A percentile compares a stretch with the other conserved stretches of the same genome.
phyloP scores from a whole-genome alignment of 1,139 yeast species.

The Geotrichum siamense region DNA sequence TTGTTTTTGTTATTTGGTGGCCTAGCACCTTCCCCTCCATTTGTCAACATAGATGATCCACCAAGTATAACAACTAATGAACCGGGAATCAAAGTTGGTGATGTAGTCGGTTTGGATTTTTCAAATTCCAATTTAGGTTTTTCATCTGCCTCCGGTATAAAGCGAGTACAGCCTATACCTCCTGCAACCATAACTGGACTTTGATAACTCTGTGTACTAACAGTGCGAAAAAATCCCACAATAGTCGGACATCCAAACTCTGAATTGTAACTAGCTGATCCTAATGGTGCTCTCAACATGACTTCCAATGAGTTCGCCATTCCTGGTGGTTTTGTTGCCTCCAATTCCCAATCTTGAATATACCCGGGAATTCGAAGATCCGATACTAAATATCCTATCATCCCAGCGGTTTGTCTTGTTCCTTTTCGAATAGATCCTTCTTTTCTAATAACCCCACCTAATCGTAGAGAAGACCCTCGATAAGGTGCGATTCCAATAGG shows the following conservation, averaged over 20 bases:
- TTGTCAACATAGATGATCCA: not conserved
- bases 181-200: conserved; percentile 99
- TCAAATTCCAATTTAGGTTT: conserved; percentile 90
- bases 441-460: conserved; percentile 99
- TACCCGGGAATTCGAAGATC: conserved; percentile 80
- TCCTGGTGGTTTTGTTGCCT: conserved; percentile 83
- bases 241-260: conserved; percentile 98
- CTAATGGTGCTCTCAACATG: conserved; percentile 95
- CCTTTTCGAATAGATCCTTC: conserved; percentile 99
- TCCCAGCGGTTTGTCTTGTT: conserved; percentile 92
- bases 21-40: too few species aligned
- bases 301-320: conserved; percentile 90
- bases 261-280: conserved; percentile 96
- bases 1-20: not conserved
- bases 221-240: conserved; percentile 91
- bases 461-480: conserved; percentile 99
- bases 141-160: too few species aligned
- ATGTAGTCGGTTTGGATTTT: conserved; percentile 88
- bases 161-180: too few species aligned
- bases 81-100: conserved; percentile 69
- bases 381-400: conserved; percentile 86
- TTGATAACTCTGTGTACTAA: conserved; percentile 95
- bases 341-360: conserved; percentile 90
- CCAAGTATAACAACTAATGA: not conserved
- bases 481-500: conserved; percentile 99